These are phyloP conservation scores for Leccinum obscurum DNA, from an alignment of 768 basidiomycete species.

Conservation along the genomic window DNA sequence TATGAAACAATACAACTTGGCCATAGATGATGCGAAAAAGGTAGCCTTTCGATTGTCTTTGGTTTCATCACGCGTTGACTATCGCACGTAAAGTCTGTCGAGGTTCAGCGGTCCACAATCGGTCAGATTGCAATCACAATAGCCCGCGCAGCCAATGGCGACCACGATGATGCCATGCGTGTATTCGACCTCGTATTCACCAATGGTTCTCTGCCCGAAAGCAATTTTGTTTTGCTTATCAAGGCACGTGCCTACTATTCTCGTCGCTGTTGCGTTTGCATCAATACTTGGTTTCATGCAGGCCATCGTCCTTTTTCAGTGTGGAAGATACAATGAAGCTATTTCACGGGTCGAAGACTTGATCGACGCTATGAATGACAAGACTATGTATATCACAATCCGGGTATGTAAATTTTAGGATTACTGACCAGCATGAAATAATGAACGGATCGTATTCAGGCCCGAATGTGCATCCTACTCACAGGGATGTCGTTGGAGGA, in stretches of 20 bases:
- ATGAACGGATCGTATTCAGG: background rate
- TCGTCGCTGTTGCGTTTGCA: background rate
- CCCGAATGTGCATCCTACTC: constrained; percentile 8
- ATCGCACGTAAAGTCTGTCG: too few relatives aligned
- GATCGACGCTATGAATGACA: background rate
- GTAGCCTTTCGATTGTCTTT: too few relatives aligned
- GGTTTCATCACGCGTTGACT: too few relatives aligned
- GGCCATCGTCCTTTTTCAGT: constrained; percentile 13
- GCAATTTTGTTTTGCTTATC: constrained; percentile 10
- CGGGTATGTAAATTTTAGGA: background rate
- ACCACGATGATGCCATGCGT: constrained; percentile 4
- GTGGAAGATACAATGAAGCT: constrained; percentile 2
- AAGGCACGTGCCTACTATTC: background rate
- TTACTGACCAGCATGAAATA: too few relatives aligned
- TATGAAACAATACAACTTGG: too few relatives aligned
- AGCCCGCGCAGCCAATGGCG: background rate
- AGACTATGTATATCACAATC: background rate
- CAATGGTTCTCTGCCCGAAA: background rate
- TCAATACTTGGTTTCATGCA: background rate
- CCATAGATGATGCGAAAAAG: too few relatives aligned
- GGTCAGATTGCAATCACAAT: constrained; percentile 13
- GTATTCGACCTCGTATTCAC: constrained; percentile 15
- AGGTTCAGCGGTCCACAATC: background rate
- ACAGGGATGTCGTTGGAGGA: background rate
- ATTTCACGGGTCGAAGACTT: constrained; percentile 7